Evolutionary conservation across 371 early-diverging fungal species (phyloP).

Genomic region (Phascolomyces articulosus): DNA sequence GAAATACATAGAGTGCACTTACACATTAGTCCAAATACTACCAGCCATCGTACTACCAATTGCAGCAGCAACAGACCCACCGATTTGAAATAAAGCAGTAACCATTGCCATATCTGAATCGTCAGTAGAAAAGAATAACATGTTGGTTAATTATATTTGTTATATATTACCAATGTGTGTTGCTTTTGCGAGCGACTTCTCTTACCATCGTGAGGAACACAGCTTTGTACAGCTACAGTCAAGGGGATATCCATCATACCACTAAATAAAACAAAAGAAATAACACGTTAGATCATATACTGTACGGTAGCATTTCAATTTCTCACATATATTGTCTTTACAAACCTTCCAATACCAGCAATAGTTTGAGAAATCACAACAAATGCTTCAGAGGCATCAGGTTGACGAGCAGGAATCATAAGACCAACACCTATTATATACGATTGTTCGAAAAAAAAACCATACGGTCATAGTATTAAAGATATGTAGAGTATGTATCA

Average conservation of each 20-base stretch:
- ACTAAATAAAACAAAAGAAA: neutral
- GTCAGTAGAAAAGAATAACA: too few relatives aligned
- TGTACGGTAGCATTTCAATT: neutral
- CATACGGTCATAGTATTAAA: too few relatives aligned
- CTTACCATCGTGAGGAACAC: conserved; percentile 38
- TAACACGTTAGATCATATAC: neutral
- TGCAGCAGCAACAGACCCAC: conserved; percentile 38
- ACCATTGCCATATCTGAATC: conserved; percentile 37
- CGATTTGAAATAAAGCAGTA: conserved; percentile 35
- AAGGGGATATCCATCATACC: conserved; percentile 38
- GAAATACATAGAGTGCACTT: too few relatives aligned
- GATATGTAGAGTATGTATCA: too few relatives aligned
- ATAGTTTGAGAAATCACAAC: conserved; percentile 42
- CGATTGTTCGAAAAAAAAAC: too few relatives aligned
- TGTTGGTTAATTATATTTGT: too few relatives aligned
- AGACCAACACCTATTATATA: neutral
- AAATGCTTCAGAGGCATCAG: conserved; percentile 30
- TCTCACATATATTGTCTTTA: too few relatives aligned
- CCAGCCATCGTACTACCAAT: conserved; percentile 40
- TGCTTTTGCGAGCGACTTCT: too few relatives aligned
- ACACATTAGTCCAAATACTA: conserved; percentile 35
- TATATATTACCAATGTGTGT: too few relatives aligned
- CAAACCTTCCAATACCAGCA: conserved; percentile 32
- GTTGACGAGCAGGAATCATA: conserved; percentile 49
- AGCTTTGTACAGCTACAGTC: conserved; percentile 42